These are phyloP conservation scores for Cichorium intybus DNA, from an alignment of 140 eudicot species.

Conservation along the genomic window DNA sequence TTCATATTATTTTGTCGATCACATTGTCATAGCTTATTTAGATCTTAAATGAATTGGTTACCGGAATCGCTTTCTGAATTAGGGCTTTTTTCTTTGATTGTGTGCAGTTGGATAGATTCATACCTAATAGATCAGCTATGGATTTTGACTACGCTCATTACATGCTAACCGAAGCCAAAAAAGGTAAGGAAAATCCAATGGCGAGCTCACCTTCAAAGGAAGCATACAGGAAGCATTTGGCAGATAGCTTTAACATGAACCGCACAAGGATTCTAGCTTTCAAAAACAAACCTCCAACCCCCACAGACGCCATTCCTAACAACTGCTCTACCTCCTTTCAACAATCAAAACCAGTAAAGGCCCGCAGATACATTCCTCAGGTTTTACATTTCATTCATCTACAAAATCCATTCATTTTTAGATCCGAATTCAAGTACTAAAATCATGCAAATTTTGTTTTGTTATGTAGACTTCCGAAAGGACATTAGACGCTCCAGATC, in stretches of 20 bases:
- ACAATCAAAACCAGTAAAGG: conserved; percentile 53
- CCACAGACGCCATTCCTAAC: conserved; percentile 43
- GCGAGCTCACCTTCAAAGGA: conserved; percentile 67
- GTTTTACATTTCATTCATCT: conserved; percentile 32
- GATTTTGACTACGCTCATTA: conserved; percentile 83
- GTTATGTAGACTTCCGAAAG: conserved; percentile 72
- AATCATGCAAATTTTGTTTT: neutral
- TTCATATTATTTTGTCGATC: too few relatives aligned
- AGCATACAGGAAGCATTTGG: conserved; percentile 85
- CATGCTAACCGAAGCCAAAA: conserved; percentile 73
- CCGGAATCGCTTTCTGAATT: neutral
- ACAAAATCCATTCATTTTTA: neutral
- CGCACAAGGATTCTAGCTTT: conserved; percentile 79
- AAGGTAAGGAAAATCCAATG: conserved; percentile 81
- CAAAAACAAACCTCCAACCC: conserved; percentile 91
- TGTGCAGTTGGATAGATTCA: conserved; percentile 88
- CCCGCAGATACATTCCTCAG: conserved; percentile 89
- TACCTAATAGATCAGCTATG: conserved; percentile 96
- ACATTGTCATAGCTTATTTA: too few relatives aligned
- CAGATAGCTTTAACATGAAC: conserved; percentile 79
- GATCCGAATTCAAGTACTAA: neutral
- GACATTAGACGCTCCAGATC: conserved; percentile 93
- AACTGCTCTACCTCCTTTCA: conserved; percentile 44
- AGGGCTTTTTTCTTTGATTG: conserved; percentile 16
- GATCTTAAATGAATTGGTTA: neutral